Evolutionary conservation across 192 early-diverging fungal genomes (phyloP).

Genomic region (Phycomyces nitens): DNA sequence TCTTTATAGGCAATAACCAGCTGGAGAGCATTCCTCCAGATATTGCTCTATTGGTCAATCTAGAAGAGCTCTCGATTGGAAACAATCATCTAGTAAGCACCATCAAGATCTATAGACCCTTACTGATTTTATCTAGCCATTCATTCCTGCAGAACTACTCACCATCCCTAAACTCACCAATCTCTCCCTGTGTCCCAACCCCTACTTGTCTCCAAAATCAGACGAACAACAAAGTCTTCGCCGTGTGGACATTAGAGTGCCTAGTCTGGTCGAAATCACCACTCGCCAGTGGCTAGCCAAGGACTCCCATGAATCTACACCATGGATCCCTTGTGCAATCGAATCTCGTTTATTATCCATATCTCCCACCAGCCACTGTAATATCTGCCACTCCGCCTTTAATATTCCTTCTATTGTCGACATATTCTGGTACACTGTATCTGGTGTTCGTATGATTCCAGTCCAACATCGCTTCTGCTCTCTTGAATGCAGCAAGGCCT

Average conservation of each 20-base stretch:
- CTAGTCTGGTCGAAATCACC: slow-evolving; percentile 19
- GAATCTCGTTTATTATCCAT: neutral
- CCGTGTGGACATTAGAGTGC: neutral
- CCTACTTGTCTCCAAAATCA: slow-evolving; percentile 19
- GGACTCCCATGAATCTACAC: neutral
- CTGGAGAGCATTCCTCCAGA: slow-evolving; percentile 40
- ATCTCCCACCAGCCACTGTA: slow-evolving; percentile 11
- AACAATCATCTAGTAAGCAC: slow-evolving; percentile 41
- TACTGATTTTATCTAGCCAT: neutral
- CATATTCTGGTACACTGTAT: slow-evolving; percentile 19
- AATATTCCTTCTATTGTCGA: slow-evolving; percentile 8
- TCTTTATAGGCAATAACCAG: slow-evolving; percentile 38
- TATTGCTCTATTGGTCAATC: slow-evolving; percentile 41
- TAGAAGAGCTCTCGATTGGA: slow-evolving; percentile 46
- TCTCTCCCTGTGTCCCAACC: slow-evolving; percentile 43
- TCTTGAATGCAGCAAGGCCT: neutral
- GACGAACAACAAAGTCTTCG: neutral
- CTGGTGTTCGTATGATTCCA: neutral
- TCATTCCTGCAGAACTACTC: slow-evolving; percentile 39
- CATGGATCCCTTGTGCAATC: slow-evolving; percentile 5
- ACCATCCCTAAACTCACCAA: slow-evolving; percentile 36
- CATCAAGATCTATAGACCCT: neutral
- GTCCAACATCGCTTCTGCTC: slow-evolving; percentile 20
- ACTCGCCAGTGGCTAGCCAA: slow-evolving; percentile 5
- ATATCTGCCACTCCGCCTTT: slow-evolving; percentile 12